A percentile compares a stretch with the other conserved stretches of the same genome.
Evolutionary conservation across 805 yeast species (phyloP).

Genomic region (Starmerella apicola): DNA sequence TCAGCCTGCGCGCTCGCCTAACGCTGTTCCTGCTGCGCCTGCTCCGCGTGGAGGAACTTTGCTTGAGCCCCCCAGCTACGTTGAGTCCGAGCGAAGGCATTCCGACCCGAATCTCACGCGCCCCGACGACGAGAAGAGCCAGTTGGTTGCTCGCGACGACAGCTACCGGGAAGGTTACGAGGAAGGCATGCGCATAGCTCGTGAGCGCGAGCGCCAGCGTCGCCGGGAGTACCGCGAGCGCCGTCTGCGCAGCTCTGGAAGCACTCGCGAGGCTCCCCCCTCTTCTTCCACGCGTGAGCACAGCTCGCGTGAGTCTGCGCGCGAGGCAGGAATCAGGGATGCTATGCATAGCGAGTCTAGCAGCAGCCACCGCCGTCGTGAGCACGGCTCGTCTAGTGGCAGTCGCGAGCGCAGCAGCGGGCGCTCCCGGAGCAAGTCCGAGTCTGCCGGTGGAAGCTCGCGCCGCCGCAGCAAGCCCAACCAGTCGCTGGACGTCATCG

Average conservation of each 20-base stretch:
- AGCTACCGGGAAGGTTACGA: conserved; percentile 18
- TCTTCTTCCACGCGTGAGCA: conserved; percentile 1
- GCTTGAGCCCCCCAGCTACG: conserved; percentile 16
- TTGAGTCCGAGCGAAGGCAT: conserved; percentile 16
- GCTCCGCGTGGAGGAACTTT: background rate
- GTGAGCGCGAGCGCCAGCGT: conserved; percentile 18
- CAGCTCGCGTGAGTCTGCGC: conserved; percentile 3
- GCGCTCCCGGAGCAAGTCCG: conserved; percentile 20
- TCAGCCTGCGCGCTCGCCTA: background rate
- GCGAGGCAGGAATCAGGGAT: conserved; percentile 2
- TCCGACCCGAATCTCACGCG: conserved; percentile 13
- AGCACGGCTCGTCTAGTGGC: background rate
- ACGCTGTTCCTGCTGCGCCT: background rate
- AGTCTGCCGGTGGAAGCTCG: conserved; percentile 9
- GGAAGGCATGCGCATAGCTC: conserved; percentile 19
- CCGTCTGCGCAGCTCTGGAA: conserved; percentile 5
- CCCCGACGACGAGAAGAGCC: conserved; percentile 16
- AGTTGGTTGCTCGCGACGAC: conserved; percentile 11
- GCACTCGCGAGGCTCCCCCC: background rate
- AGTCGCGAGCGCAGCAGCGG: conserved; percentile 1
- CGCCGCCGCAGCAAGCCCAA: conserved; percentile 32
- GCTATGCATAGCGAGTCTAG: background rate
- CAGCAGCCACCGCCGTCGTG: background rate
- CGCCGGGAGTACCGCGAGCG: conserved; percentile 21
- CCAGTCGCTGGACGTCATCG: conserved; percentile 76